phyloP scores from a whole-genome alignment of 176 grass and related monocot species.

The Echinochloa phyllopogon region DNA sequence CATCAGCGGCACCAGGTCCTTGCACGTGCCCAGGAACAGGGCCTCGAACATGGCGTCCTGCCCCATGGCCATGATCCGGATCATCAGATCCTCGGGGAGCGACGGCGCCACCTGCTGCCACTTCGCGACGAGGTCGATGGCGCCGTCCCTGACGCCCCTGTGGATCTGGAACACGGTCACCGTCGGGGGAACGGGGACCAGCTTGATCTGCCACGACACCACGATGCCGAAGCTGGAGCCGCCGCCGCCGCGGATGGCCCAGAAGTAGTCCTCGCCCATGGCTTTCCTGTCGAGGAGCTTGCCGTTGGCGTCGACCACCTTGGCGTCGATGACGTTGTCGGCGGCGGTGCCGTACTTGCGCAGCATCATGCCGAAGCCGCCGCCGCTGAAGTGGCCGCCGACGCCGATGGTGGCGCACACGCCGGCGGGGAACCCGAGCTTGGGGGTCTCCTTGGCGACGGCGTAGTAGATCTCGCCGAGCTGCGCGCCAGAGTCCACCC shows the following conservation, averaged over 20 bases:
- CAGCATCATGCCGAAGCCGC: slow-evolving; percentile 58
- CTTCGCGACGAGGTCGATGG: slow-evolving; percentile 33
- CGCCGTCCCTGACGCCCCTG: slow-evolving; percentile 39
- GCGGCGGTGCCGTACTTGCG: slow-evolving; percentile 57
- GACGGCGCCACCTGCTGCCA: slow-evolving; percentile 57
- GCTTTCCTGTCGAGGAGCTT: slow-evolving; percentile 45
- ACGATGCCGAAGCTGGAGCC: slow-evolving; percentile 63
- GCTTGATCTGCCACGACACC: slow-evolving; percentile 53
- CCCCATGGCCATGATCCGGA: slow-evolving; percentile 45
- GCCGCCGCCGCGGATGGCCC: slow-evolving; percentile 60
- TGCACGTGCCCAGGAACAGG: slow-evolving; percentile 50
- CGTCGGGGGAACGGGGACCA: slow-evolving; percentile 31
- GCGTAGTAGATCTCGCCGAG: slow-evolving; percentile 66
- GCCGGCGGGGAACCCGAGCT: slow-evolving; percentile 54
- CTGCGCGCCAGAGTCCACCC: slow-evolving; percentile 68
- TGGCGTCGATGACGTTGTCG: slow-evolving; percentile 74
- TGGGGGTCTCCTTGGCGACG: slow-evolving; percentile 18
- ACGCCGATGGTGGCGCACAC: slow-evolving; percentile 67
- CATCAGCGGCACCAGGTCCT: slow-evolving; percentile 29
- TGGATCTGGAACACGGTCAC: slow-evolving; percentile 49
- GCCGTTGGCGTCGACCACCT: slow-evolving; percentile 52
- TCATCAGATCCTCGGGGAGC: slow-evolving; percentile 37
- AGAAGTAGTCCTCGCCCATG: slow-evolving; percentile 68
- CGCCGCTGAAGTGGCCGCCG: slow-evolving; percentile 71
- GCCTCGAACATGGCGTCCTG: slow-evolving; percentile 33